These are phyloP conservation scores for Linum lewisii DNA, from an alignment of 345 rosid genomes.

Conservation along the genomic window DNA sequence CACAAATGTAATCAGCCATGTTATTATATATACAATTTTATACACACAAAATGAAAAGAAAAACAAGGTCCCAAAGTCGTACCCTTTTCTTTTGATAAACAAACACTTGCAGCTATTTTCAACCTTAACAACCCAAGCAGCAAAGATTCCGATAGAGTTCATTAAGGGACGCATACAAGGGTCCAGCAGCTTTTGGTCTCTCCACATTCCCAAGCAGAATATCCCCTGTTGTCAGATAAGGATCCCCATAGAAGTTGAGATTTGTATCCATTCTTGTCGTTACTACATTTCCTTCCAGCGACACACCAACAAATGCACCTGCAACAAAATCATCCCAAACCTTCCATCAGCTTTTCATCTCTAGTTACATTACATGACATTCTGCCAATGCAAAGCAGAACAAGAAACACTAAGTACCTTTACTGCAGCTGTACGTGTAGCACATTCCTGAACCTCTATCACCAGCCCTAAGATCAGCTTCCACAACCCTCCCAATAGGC, in stretches of 20 bases:
- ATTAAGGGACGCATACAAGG: slow-evolving; percentile 59
- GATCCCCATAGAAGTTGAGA: slow-evolving; percentile 83
- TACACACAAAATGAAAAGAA: too few relatives aligned
- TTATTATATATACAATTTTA: too few relatives aligned
- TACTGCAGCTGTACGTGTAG: slow-evolving; percentile 93
- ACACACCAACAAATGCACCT: slow-evolving; percentile 98
- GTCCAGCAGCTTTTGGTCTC: slow-evolving; percentile 85
- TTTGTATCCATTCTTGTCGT: slow-evolving; percentile 79
- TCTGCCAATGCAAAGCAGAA: background rate
- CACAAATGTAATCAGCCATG: too few relatives aligned
- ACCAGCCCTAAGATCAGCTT: slow-evolving; percentile 94
- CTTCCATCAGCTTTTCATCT: background rate
- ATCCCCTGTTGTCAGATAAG: slow-evolving; percentile 69
- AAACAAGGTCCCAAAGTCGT: too few relatives aligned
- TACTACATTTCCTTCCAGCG: slow-evolving; percentile 83
- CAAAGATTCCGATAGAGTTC: slow-evolving; percentile 42
- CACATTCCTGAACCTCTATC: slow-evolving; percentile 88
- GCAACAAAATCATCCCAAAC: slow-evolving; percentile 1
- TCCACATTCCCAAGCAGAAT: slow-evolving; percentile 75
- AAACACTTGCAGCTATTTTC: too few relatives aligned
- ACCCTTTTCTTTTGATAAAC: too few relatives aligned
- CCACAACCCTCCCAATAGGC: slow-evolving; percentile 91
- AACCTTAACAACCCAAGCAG: too few relatives aligned
- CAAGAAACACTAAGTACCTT: slow-evolving; percentile 39
- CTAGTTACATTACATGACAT: too few relatives aligned